A percentile compares a stretch with the other conserved stretches of the same genome.
Conservation (phyloP, 768 basidiomycete species). For the Mycena rebaudengoi region DNA sequence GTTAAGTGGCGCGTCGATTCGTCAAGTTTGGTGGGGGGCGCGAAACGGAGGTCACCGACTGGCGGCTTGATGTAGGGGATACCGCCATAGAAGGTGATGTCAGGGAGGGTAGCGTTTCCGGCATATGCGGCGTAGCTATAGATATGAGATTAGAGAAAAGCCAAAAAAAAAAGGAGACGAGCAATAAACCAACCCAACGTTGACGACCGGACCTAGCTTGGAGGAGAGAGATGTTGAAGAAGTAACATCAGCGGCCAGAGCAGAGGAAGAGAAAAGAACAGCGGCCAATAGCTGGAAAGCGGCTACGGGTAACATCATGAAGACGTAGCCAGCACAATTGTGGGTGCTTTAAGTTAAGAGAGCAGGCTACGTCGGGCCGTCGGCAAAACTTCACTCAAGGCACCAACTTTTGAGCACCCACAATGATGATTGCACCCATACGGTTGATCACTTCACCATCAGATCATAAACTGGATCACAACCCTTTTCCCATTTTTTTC, state of each 20-base stretch:
- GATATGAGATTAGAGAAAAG: not conserved
- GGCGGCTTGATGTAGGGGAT: conserved; percentile 48
- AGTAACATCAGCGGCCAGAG: not conserved
- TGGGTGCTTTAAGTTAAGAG: too few species aligned
- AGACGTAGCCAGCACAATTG: not conserved
- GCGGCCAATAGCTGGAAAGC: not conserved
- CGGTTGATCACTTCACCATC: too few species aligned
- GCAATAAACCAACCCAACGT: conserved; percentile 21
- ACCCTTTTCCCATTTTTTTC: too few species aligned
- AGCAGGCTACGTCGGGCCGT: too few species aligned
- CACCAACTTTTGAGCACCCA: too few species aligned
- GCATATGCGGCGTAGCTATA: conserved; percentile 37
- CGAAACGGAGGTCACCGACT: conserved; percentile 43
- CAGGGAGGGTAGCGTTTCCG: conserved; percentile 35
- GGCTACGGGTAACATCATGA: not conserved
- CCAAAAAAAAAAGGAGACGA: not conserved
- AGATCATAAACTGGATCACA: too few species aligned
- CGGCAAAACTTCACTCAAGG: too few species aligned
- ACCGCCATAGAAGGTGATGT: conserved; percentile 45
- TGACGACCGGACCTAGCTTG: conserved; percentile 22
- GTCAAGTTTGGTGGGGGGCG: conserved; percentile 39
- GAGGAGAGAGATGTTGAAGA: conserved; percentile 7
- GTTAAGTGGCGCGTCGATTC: conserved; percentile 24
- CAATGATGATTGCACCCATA: too few species aligned
- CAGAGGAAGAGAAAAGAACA: conserved; percentile 18